Evolutionary conservation across 768 basidiomycete genomes (phyloP).

Genomic region (Pisolithus tinctorius): DNA sequence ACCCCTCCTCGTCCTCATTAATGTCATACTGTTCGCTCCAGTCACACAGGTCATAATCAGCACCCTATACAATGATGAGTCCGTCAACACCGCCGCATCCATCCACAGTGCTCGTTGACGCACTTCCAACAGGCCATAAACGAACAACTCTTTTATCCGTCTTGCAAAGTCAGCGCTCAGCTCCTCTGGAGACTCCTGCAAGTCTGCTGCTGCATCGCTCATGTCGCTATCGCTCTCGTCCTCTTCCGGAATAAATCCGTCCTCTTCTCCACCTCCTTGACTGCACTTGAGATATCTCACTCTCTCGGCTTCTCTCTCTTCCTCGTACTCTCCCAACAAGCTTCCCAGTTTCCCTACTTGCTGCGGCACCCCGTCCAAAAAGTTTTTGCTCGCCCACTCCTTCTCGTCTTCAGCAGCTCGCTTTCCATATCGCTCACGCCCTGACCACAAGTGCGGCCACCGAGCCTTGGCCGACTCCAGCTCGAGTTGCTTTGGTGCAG

Average conservation of each 20-base stretch:
- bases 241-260: constrained; percentile 59
- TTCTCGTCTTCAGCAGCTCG: constrained; percentile 61
- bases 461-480: constrained; percentile 44
- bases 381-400: constrained; percentile 58
- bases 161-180: constrained; percentile 48
- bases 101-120: background rate
- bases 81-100: background rate
- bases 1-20: constrained; percentile 60
- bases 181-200: constrained; percentile 45
- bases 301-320: constrained; percentile 67
- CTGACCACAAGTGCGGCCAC: constrained; percentile 70
- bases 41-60: constrained; percentile 66
- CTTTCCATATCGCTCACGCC: constrained; percentile 40
- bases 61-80: constrained; percentile 34
- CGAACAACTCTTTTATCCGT: constrained; percentile 58
- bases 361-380: constrained; percentile 48
- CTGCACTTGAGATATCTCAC: constrained; percentile 41
- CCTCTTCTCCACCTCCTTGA: constrained; percentile 24
- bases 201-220: constrained; percentile 22
- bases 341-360: constrained; percentile 65
- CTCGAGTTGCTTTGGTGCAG: constrained; percentile 47
- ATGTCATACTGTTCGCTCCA: constrained; percentile 68
- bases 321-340: constrained; percentile 67
- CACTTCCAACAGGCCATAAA: constrained; percentile 72
- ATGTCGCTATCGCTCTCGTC: constrained; percentile 48